Base-by-base conservation (phyloP, 2,329 filamentous ascomycete genomes). In the Chaetomiaceae sp. region DNA sequence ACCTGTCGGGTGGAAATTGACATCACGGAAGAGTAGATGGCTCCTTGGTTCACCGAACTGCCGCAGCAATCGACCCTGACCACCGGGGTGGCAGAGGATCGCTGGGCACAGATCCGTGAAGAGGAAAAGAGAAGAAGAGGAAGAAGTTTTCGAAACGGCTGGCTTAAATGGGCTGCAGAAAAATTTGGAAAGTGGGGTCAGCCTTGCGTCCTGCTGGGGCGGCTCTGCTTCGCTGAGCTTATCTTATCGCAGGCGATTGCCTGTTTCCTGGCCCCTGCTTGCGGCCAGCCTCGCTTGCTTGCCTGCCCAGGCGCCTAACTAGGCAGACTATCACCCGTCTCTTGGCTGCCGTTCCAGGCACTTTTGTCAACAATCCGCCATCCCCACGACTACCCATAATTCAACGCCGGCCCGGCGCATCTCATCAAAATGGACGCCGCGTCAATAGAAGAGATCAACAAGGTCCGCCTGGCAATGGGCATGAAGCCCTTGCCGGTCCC, bases 1-100 rank as follows among this genome's bases (percentile, higher is more conserved):
- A 93, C 84, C 87, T 93, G 90, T 95, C 89, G 87, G 90, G 88
- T 83, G 86, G 87, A 91, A 76, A 89, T 86, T 83, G 79, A 87
- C 85, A 90, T 82, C 87, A 89, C 83, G 61, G 71, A 65, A 67
- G 70, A 68, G 68, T 69, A 71, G 80, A 83, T 88, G 86, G 83
- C 85, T 90, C 87, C 87, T 84, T 89, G 59, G 70, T 67, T 79
- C 82, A 89, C 88, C 87, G 87, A 92, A 82, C 83, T 92, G 87
- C 82, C 78, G 66, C 81, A 87, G 79, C 72, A 79, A 78, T 91
- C 87, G 71, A 92, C 88, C 72, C 83, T 79, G 78, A 79, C 74
- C 75, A 60, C 59, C 55, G 48, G 58, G 63, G 67, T 63, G 76
- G 77, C 73, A 86, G 79, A 70, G 86, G 88, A 92, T 74, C 74